phyloP scores from a whole-genome alignment of 2,329 filamentous ascomycete species.

The Alternaria arborescens region DNA sequence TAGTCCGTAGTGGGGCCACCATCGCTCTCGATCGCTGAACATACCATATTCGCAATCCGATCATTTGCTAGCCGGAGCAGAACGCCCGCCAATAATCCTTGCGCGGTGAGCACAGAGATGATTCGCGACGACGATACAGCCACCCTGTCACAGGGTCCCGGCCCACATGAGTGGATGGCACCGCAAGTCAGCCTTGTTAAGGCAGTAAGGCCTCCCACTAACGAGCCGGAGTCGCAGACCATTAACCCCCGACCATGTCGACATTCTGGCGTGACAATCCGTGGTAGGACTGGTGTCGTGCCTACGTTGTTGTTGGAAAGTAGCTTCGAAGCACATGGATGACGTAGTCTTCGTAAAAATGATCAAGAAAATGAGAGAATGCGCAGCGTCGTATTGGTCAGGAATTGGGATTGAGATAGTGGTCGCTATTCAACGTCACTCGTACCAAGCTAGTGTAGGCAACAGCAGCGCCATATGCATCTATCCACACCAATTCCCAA shows the following conservation, averaged over 20 bases:
- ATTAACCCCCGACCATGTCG: conserved; percentile 24
- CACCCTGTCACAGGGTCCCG: conserved; percentile 12
- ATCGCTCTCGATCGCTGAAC: conserved; percentile 19
- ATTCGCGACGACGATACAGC: conserved; percentile 11
- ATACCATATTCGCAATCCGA: conserved; percentile 11
- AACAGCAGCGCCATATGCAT: conserved; percentile 32
- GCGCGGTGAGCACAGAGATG: conserved; percentile 3
- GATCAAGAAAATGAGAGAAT: background rate
- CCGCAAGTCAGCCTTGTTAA: conserved; percentile 47
- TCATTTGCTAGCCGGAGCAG: conserved; percentile 10
- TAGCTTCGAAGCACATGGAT: background rate
- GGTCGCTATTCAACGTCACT: conserved; percentile 19
- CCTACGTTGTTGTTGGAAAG: background rate
- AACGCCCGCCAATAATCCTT: conserved; percentile 14
- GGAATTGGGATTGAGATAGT: conserved; percentile 6
- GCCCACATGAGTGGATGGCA: conserved; percentile 18
- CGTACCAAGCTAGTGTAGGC: conserved; percentile 34
- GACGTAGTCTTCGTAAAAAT: background rate
- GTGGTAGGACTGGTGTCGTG: conserved; percentile 24
- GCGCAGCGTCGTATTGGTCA: background rate
- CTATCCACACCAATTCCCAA: conserved; percentile 34
- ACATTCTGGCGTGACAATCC: conserved; percentile 30
- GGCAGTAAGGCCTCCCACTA: conserved; percentile 46
- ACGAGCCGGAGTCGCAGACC: conserved; percentile 39
- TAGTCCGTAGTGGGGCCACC: conserved; percentile 10